Conservation (phyloP, 2,329 filamentous ascomycete species). For the Didymella lethalis region DNA sequence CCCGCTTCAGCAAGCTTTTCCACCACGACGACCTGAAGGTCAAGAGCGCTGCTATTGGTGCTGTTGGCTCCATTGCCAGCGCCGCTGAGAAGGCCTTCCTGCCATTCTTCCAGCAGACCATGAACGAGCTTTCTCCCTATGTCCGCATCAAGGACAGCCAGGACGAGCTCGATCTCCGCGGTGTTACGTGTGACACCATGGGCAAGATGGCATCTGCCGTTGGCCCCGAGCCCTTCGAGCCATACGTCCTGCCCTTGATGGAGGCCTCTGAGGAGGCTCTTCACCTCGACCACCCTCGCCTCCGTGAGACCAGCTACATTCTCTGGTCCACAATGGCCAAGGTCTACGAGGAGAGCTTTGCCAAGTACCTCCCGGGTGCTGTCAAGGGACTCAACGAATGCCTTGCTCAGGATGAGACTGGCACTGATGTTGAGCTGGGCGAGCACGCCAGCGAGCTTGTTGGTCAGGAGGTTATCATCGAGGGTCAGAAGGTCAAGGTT, state of each 20-base stretch:
- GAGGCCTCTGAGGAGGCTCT: constrained; percentile 90
- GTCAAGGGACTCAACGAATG: constrained; percentile 84
- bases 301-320: constrained; percentile 96
- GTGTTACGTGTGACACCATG: constrained; percentile 89
- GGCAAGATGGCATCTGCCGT: constrained; percentile 91
- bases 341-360: constrained; percentile 87
- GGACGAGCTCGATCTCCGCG: constrained; percentile 88
- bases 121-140: constrained; percentile 86
- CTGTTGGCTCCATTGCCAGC: constrained; percentile 87
- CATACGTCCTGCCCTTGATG: constrained; percentile 91
- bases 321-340: constrained; percentile 94
- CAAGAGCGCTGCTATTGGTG: constrained; percentile 87
- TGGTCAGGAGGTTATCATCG: constrained; percentile 77
- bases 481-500: constrained; percentile 85
- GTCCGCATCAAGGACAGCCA: constrained; percentile 87
- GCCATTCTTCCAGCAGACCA: constrained; percentile 90
- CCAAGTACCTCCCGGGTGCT: constrained; percentile 78
- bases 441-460: constrained; percentile 77
- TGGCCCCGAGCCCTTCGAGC: constrained; percentile 84
- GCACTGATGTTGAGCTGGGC: constrained; percentile 77
- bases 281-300: constrained; percentile 83
- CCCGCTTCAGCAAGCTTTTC: constrained; percentile 83
- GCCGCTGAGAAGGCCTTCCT: constrained; percentile 83
- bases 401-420: constrained; percentile 86
- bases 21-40: constrained; percentile 85